A percentile compares a stretch with the other conserved stretches of the same genome.
Evolutionary conservation across 352 stramenopile species (phyloP).

Genomic region (Globisporangium cylindrosporum): DNA sequence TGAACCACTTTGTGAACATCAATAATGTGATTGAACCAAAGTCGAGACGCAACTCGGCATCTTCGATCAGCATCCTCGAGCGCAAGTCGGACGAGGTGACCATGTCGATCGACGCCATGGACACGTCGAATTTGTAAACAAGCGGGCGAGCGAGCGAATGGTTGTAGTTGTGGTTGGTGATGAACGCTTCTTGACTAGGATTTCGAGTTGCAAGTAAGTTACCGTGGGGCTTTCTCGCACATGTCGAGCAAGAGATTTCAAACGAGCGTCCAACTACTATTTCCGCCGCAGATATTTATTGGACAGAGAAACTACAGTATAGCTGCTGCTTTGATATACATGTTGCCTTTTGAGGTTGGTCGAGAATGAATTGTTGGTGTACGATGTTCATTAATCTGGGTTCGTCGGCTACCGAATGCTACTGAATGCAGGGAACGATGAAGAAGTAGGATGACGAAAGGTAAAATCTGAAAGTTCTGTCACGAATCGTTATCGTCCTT

Average conservation of each 20-base stretch:
- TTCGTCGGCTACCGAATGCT: no score
- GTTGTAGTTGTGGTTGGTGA: not conserved
- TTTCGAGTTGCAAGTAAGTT: not conserved
- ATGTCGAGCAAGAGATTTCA: not conserved
- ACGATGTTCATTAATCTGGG: not conserved
- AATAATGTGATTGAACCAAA: slow-evolving; percentile 7
- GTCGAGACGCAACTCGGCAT: slow-evolving; percentile 8
- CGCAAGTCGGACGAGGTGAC: slow-evolving; percentile 15
- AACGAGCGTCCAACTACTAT: not conserved
- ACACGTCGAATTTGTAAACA: slow-evolving; percentile 15
- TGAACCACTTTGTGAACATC: slow-evolving; percentile 19
- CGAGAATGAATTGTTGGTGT: not conserved
- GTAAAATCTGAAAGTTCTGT: no score
- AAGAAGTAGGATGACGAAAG: no score
- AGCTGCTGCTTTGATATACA: not conserved
- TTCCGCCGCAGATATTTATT: slow-evolving; percentile 3
- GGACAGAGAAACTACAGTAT: not conserved
- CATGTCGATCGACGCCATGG: slow-evolving; percentile 24
- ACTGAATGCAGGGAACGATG: no score
- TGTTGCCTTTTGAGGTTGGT: not conserved
- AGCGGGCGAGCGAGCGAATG: not conserved
- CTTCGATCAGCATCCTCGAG: slow-evolving; percentile 27
- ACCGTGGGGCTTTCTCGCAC: not conserved
- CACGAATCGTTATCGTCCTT: no score
- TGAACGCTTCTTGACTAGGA: not conserved